phyloP scores from a whole-genome alignment of 306 rosid species.

The Fagus sylvatica region DNA sequence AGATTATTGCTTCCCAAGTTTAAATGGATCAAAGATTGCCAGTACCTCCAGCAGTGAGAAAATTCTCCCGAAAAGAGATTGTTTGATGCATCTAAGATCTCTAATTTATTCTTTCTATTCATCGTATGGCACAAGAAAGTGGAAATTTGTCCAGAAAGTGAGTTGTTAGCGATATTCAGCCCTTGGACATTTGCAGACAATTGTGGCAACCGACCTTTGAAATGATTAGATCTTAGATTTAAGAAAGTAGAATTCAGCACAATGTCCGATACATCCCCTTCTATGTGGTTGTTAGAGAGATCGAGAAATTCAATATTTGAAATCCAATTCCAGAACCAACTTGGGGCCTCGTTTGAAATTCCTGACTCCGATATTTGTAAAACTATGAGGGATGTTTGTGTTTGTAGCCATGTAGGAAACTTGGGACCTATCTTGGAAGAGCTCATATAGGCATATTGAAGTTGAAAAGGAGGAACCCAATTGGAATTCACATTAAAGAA shows the following conservation, averaged over 20 bases:
- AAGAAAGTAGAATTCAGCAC: too few relatives aligned
- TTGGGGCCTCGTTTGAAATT: slow-evolving; percentile 9
- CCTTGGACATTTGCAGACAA: too few relatives aligned
- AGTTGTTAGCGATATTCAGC: too few relatives aligned
- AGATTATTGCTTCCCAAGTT: slow-evolving; percentile 36
- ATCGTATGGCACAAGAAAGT: too few relatives aligned
- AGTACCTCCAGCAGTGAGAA: slow-evolving; percentile 28
- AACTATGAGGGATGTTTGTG: neutral
- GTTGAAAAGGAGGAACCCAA: slow-evolving; percentile 27
- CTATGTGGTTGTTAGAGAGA: slow-evolving; percentile 11
- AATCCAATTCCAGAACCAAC: slow-evolving; percentile 19
- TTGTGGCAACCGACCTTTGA: neutral
- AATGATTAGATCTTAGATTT: too few relatives aligned
- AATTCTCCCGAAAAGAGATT: slow-evolving; percentile 26
- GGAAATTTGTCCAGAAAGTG: too few relatives aligned
- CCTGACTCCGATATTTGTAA: neutral
- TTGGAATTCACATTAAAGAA: neutral
- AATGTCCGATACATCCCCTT: neutral
- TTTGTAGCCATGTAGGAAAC: slow-evolving; percentile 19
- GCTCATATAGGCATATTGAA: neutral
- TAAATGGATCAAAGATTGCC: slow-evolving; percentile 33
- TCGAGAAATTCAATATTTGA: neutral
- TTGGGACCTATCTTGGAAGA: slow-evolving; percentile 2
- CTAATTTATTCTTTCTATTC: accelerated
- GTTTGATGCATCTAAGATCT: slow-evolving; percentile 1